Evolutionary conservation across 2,329 filamentous ascomycete genomes (phyloP).

Genomic region (Claviceps capensis): DNA sequence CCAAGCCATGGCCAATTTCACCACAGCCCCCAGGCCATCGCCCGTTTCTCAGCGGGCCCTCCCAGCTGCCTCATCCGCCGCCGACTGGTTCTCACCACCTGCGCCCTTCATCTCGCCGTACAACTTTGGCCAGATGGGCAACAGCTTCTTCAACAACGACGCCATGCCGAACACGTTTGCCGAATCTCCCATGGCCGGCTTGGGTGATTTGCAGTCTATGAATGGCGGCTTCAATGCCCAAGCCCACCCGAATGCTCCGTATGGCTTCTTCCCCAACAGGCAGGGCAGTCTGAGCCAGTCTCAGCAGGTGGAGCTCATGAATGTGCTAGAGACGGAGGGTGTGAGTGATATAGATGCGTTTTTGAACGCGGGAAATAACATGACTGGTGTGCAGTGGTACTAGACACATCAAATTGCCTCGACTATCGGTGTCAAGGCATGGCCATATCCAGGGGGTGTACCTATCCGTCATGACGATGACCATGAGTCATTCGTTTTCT

Average conservation of each 20-base stretch:
- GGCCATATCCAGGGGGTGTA: no score
- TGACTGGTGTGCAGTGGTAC: slow-evolving; percentile 21
- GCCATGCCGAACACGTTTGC: slow-evolving; percentile 17
- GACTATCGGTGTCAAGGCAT: no score
- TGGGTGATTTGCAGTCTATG: slow-evolving; percentile 17
- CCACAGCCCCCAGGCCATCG: slow-evolving; percentile 20
- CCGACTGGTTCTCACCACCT: slow-evolving; percentile 41
- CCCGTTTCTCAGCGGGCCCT: slow-evolving; percentile 29
- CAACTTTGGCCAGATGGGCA: slow-evolving; percentile 28
- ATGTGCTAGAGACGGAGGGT: slow-evolving; percentile 58
- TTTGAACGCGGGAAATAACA: slow-evolving; percentile 27
- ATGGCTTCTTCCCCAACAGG: slow-evolving; percentile 30
- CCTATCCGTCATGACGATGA: no score
- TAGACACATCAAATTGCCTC: slow-evolving; percentile 6
- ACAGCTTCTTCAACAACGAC: slow-evolving; percentile 27
- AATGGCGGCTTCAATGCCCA: slow-evolving; percentile 12
- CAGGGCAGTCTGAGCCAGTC: slow-evolving; percentile 63
- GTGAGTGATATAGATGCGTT: slow-evolving; percentile 48
- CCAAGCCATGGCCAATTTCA: slow-evolving; percentile 9
- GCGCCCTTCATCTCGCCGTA: slow-evolving; percentile 41
- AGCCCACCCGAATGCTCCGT: slow-evolving; percentile 5
- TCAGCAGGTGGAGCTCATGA: slow-evolving; percentile 74
- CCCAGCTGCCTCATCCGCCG: slow-evolving; percentile 25
- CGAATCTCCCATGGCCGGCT: slow-evolving; percentile 16
- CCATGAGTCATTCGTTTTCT: no score